Evolutionary conservation across 1,284 basidiomycete species (phyloP).

Genomic region (Apiotrichum porosum): DNA sequence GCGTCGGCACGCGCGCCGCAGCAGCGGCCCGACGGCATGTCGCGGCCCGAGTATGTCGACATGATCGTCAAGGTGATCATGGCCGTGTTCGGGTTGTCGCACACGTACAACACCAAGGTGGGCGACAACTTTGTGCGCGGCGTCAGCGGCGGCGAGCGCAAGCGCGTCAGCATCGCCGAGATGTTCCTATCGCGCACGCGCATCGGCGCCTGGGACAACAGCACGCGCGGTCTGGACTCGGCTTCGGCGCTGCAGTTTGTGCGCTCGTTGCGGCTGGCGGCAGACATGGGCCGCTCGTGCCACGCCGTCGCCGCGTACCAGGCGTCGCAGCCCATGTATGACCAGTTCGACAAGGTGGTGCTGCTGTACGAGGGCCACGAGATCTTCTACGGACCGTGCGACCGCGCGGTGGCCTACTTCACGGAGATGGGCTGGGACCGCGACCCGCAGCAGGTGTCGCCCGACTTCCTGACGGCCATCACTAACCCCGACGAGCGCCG

Average conservation of each 20-base stretch:
- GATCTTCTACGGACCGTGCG: slow-evolving; percentile 70
- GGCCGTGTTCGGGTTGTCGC: no score
- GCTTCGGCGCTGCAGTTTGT: slow-evolving; percentile 76
- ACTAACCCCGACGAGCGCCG: slow-evolving; percentile 60
- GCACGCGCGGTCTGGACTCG: slow-evolving; percentile 63
- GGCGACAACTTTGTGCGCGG: slow-evolving; percentile 71
- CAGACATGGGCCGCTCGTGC: slow-evolving; percentile 70
- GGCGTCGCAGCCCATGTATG: slow-evolving; percentile 49
- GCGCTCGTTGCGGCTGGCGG: slow-evolving; percentile 66
- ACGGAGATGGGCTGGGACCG: slow-evolving; percentile 66
- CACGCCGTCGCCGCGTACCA: slow-evolving; percentile 80
- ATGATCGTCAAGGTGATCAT: slow-evolving; percentile 43
- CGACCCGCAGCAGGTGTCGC: slow-evolving; percentile 41
- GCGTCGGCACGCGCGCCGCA: slow-evolving; percentile 16
- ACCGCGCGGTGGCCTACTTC: slow-evolving; percentile 70
- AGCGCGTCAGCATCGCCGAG: slow-evolving; percentile 70
- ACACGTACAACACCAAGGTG: slow-evolving; percentile 58
- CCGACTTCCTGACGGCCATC: slow-evolving; percentile 58
- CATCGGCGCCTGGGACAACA: slow-evolving; percentile 62
- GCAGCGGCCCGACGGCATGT: not conserved
- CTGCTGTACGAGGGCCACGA: slow-evolving; percentile 58
- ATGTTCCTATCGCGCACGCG: slow-evolving; percentile 58
- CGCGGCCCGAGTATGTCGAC: slow-evolving; percentile 15
- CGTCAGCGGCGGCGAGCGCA: slow-evolving; percentile 65
- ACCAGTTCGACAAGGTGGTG: slow-evolving; percentile 54